Conservation (phyloP, 2,329 filamentous ascomycete genomes). For the Cercospora sojina region DNA sequence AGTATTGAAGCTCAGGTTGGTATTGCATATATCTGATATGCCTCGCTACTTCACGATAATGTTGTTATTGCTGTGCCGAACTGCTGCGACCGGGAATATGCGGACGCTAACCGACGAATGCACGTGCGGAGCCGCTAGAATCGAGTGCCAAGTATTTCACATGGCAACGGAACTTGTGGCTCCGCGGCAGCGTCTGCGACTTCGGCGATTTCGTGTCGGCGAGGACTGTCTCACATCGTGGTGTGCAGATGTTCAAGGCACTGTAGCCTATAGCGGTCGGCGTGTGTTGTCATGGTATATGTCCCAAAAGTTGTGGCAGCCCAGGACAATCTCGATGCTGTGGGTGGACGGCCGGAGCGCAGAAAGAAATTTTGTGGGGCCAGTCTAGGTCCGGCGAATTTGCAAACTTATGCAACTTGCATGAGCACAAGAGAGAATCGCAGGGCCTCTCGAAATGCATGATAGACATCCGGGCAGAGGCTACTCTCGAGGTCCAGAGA, state of each 20-base stretch:
- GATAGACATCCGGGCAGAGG: not conserved
- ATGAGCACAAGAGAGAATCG: not conserved
- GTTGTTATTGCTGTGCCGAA: not conserved
- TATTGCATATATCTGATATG: conserved; percentile 1
- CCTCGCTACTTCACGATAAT: not conserved
- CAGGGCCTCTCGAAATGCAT: not conserved
- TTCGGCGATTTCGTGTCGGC: conserved; percentile 8
- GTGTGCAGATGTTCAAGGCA: not conserved
- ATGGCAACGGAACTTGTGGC: conserved; percentile 9
- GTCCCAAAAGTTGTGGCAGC: not conserved
- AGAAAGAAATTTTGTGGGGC: not conserved
- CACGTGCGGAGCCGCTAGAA: conserved; percentile 7
- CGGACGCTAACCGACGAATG: conserved; percentile 9
- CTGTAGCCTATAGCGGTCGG: not conserved
- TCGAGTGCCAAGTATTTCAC: conserved; percentile 11
- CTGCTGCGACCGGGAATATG: conserved; percentile 2
- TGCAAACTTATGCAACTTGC: not conserved
- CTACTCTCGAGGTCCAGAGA: not conserved
- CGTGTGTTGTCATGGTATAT: not conserved
- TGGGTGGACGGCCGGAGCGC: not conserved
- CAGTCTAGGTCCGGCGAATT: not conserved
- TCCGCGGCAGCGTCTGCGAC: conserved; percentile 11
- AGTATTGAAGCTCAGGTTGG: not conserved
- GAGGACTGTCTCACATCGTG: not conserved
- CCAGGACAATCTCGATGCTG: not conserved